These are phyloP conservation scores for Lachnellula hyalina DNA, from an alignment of 2,329 filamentous ascomycete genomes.

Conservation along the genomic window DNA sequence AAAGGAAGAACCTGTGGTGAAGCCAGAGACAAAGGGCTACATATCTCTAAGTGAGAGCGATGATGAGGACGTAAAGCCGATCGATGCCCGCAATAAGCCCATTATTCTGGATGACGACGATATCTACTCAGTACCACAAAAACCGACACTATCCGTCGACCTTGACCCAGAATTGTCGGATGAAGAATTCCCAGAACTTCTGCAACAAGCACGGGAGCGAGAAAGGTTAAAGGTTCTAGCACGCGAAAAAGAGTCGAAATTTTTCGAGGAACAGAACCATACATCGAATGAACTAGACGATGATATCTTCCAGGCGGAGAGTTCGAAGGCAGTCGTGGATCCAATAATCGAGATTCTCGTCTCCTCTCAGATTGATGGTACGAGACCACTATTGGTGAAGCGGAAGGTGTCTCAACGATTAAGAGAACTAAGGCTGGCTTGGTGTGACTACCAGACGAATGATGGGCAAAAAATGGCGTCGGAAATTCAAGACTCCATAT, in stretches of 20 bases:
- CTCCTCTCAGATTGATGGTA: constrained; percentile 57
- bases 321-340: constrained; percentile 31
- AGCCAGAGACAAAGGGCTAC: constrained; percentile 13
- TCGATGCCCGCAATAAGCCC: constrained; percentile 2
- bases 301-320: constrained; percentile 13
- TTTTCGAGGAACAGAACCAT: constrained; percentile 13
- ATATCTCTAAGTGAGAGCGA: constrained; percentile 25
- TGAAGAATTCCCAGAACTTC: constrained; percentile 31
- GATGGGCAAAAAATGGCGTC: constrained; percentile 33
- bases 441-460: constrained; percentile 59
- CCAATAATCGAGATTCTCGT: constrained; percentile 60
- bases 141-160: constrained; percentile 2
- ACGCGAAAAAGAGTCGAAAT: constrained; percentile 6
- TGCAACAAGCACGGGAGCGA: constrained; percentile 25
- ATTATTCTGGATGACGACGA: constrained; percentile 17
- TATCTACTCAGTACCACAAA: constrained; percentile 4
- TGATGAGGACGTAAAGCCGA: constrained; percentile 3
- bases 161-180: constrained; percentile 20
- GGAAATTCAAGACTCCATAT: constrained; percentile 49
- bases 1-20: background rate
- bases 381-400: constrained; percentile 56
- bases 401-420: constrained; percentile 64
- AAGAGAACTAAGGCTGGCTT: constrained; percentile 60
- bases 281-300: background rate
- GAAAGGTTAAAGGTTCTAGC: constrained; percentile 17